Evolutionary conservation across 805 yeast species (phyloP).

Genomic region (Starmerella floricola): DNA sequence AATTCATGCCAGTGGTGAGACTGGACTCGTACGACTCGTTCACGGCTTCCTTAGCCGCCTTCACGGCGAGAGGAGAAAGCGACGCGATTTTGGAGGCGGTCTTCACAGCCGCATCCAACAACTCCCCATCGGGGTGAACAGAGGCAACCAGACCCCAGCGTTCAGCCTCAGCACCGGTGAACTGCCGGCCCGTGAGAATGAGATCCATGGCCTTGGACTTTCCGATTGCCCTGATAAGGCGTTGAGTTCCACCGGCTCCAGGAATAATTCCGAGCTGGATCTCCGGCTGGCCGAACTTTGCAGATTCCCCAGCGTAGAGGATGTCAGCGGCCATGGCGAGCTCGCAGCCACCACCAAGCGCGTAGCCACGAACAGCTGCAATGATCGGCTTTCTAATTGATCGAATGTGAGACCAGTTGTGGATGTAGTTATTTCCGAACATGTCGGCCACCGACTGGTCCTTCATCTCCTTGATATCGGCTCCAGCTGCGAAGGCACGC

Average conservation of each 20-base stretch:
- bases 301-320: conserved; percentile 38
- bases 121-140: conserved; percentile 31
- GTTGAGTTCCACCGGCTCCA: conserved; percentile 44
- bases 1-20: conserved; percentile 32
- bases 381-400: conserved; percentile 37
- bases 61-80: conserved; percentile 35
- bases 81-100: conserved; percentile 35
- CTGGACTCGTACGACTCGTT: conserved; percentile 32
- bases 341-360: conserved; percentile 48
- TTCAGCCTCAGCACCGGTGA: conserved; percentile 36
- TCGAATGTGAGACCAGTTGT: conserved; percentile 33
- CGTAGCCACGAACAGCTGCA: conserved; percentile 45
- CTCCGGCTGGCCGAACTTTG: conserved; percentile 45
- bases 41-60: conserved; percentile 38
- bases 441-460: conserved; percentile 31
- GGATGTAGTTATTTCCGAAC: conserved; percentile 30
- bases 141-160: conserved; percentile 40
- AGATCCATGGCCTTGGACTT: conserved; percentile 40
- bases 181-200: conserved; percentile 37
- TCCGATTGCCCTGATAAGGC: conserved; percentile 39
- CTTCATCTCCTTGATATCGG: conserved; percentile 43
- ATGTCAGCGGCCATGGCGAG: conserved; percentile 44
- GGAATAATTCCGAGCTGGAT: conserved; percentile 42
- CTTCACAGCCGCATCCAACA: conserved; percentile 35
- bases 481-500: conserved; percentile 45